Percentiles rank a stretch among this genome's conserved stretches.
Evolutionary conservation across 371 early-diverging fungal genomes (phyloP).

Genomic region (Fennellomyces sp.): DNA sequence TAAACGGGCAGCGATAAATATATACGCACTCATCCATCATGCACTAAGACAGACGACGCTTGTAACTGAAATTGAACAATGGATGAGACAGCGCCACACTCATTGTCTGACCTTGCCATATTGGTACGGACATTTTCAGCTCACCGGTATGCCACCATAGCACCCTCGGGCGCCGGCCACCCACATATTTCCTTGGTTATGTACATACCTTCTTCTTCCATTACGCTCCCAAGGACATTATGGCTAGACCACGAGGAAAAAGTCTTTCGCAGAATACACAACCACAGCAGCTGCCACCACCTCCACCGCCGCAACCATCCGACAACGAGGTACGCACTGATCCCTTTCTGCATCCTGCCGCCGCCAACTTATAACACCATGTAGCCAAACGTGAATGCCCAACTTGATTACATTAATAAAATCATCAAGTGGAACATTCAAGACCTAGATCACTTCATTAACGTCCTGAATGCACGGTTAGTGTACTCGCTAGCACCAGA

Average conservation of each 20-base stretch:
- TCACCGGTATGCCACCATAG: no score
- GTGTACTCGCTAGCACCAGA: not conserved
- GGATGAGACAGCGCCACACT: no score
- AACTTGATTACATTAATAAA: constrained; percentile 17
- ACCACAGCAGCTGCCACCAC: not conserved
- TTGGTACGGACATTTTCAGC: no score
- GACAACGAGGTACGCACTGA: not conserved
- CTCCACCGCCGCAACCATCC: not conserved
- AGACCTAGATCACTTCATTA: constrained; percentile 18
- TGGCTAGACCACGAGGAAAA: constrained; percentile 6
- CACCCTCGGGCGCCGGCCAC: no score
- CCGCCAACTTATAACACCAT: not conserved
- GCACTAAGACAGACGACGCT: no score
- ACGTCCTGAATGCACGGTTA: constrained; percentile 14
- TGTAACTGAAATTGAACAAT: no score
- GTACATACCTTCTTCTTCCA: not conserved
- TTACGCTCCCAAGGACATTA: not conserved
- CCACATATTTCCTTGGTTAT: not conserved
- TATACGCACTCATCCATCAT: no score
- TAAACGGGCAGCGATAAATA: no score
- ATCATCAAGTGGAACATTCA: constrained; percentile 17
- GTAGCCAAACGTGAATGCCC: constrained; percentile 16
- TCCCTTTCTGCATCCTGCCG: not conserved
- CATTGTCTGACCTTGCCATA: no score
- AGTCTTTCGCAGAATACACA: not conserved